A percentile compares a stretch with the other conserved stretches of the same genome.
Conservation (phyloP, 805 yeast genomes). For the Starmerella stigmatis region DNA sequence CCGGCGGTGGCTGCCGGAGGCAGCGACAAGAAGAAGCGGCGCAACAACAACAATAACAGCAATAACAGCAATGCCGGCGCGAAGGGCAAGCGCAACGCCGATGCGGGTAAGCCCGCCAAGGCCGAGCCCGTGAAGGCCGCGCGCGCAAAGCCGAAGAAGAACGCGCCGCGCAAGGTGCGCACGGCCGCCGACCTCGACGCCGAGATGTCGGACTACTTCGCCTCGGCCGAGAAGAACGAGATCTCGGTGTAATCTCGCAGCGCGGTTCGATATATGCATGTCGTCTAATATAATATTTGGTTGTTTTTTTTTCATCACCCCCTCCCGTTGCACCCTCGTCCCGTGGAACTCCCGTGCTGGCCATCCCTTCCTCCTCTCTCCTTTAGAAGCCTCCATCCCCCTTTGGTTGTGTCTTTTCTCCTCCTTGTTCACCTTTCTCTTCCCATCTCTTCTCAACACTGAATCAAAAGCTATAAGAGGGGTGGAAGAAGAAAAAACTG, state of each 20-base stretch:
- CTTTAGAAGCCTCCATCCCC: no score
- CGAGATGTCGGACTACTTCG: slow-evolving; percentile 93
- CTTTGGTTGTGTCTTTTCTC: no score
- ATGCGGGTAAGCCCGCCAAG: slow-evolving; percentile 12
- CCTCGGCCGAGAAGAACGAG: slow-evolving; percentile 23
- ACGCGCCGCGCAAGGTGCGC: slow-evolving; percentile 42
- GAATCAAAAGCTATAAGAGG: no score
- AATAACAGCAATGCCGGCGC: slow-evolving; percentile 5
- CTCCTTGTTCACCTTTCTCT: no score
- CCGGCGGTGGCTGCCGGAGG: not conserved
- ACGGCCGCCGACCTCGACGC: slow-evolving; percentile 90
- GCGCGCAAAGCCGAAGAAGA: slow-evolving; percentile 21
- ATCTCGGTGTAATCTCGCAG: slow-evolving; percentile 17
- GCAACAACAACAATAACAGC: slow-evolving; percentile 10
- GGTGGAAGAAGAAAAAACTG: no score
- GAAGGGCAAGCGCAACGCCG: slow-evolving; percentile 9
- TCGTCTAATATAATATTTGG: no score
- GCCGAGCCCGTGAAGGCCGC: slow-evolving; percentile 7
- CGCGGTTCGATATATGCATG: no score
- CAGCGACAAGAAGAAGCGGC: slow-evolving; percentile 2
- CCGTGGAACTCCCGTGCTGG: no score
- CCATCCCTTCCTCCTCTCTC: no score
- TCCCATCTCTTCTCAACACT: no score
- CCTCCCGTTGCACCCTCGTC: no score
- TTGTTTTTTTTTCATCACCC: no score